A percentile compares a stretch with the other conserved stretches of the same genome.
These are phyloP conservation scores for Phytomonas francai DNA, from an alignment of 208 protist species.

Conservation along the genomic window DNA sequence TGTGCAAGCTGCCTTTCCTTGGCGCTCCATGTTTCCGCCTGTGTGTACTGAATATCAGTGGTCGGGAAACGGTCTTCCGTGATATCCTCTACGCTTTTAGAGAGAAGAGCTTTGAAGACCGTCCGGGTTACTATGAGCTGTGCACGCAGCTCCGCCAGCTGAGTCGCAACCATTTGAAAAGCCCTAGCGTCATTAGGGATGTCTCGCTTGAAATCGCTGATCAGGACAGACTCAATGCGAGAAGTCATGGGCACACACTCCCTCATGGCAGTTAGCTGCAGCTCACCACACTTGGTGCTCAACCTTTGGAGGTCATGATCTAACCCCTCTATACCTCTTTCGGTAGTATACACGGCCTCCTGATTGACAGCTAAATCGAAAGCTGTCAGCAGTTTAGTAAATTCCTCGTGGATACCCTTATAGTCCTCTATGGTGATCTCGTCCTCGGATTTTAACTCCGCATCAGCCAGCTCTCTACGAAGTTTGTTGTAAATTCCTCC, in stretches of 20 bases:
- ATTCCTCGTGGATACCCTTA: background rate
- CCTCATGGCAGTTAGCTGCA: background rate
- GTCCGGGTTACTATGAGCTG: constrained; percentile 33
- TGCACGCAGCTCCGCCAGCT: constrained; percentile 43
- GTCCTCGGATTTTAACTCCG: background rate
- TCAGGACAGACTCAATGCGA: background rate
- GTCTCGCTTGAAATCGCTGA: background rate
- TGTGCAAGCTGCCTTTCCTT: constrained; percentile 21
- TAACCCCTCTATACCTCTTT: background rate
- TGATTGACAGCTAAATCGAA: background rate
- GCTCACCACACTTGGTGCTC: background rate
- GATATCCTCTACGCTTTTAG: constrained; percentile 31
- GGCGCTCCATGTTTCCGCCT: constrained; percentile 24
- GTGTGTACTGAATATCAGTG: constrained; percentile 37
- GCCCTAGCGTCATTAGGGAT: constrained; percentile 8
- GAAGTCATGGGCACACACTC: background rate
- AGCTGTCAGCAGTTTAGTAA: background rate
- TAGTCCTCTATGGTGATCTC: background rate
- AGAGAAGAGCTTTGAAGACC: constrained; percentile 38
- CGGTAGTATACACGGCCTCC: background rate
- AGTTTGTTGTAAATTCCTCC: background rate
- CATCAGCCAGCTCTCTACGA: background rate
- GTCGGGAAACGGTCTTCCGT: constrained; percentile 36
- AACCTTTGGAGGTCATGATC: background rate
- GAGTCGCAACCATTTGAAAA: constrained; percentile 21